Base-by-base conservation (phyloP, 2,329 filamentous ascomycete genomes). In the Orbilia ellipsospora region DNA sequence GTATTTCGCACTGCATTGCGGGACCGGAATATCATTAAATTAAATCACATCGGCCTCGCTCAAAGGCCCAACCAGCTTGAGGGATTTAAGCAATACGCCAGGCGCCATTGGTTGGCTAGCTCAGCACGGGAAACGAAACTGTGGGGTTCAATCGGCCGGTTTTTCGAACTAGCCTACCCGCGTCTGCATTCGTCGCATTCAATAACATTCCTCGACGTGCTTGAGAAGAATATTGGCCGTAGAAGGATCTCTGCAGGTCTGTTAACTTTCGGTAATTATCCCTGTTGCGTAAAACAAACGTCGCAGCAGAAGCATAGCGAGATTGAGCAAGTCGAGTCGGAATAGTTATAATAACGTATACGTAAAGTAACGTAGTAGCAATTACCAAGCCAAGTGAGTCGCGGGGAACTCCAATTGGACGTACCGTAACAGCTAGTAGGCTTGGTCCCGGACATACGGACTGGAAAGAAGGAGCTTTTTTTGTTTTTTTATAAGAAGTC, bases 281-380 rank as follows among this genome's bases (percentile, higher is more conserved):
- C 65, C 62, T 69, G 65, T 50, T 69, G 56, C 57, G 66, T 62
- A 63, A 10, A 36, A 63, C 66, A 70, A 70, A 70, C 66, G 51
- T 44, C 66, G 66, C 66, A 63, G 66, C 57, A 56, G 44, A 50
- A n/a, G 13, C 42, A 50, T 28, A 55, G 28, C 67, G 59, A 65
- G 52, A 64, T 50, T 31, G 42, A 74, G 70, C 44, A 74, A 54
- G 64, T 75, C 72, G 72, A 75, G 64, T 69, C 72, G 64, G 54
- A 54, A 64, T 45, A 36, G 31, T 36, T 10, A 36, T 36, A 36
- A 36, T 6, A 36, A 36, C 31, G 31, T 36, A 36, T 36, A 36
- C 31, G 31, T 36, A 36, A 36, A 36, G 31, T 36, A 36, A 36
- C 31, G 31, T 10, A 36, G 31, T 36, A 23, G 23, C 23, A 36